Evolutionary conservation across 1,139 yeast genomes (phyloP).

Genomic region (Debaryomyces fabryi): DNA sequence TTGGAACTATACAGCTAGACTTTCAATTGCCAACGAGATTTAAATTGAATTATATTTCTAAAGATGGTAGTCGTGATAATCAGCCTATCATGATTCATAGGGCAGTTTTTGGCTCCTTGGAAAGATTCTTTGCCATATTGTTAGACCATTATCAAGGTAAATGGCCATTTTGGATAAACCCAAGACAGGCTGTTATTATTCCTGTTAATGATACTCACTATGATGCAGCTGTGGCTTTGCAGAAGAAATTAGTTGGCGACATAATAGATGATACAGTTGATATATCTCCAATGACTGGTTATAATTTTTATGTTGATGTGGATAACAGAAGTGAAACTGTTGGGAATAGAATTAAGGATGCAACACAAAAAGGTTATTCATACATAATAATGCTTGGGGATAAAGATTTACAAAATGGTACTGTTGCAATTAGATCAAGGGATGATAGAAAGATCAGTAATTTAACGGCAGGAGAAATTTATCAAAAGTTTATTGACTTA

Average conservation of each 20-base stretch:
- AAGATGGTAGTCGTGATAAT: conserved; percentile 49
- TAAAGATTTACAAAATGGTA: conserved; percentile 65
- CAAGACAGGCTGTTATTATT: conserved; percentile 86
- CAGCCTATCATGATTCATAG: conserved; percentile 93
- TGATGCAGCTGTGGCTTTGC: conserved; percentile 56
- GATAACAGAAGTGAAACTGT: conserved; percentile 77
- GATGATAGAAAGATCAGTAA: conserved; percentile 52
- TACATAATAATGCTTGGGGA: conserved; percentile 87
- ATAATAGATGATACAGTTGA: conserved; percentile 28
- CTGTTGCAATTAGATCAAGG: conserved; percentile 67
- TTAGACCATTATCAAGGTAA: conserved; percentile 90
- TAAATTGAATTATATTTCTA: conserved; percentile 64
- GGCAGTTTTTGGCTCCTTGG: conserved; percentile 93
- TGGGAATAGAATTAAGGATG: conserved; percentile 78
- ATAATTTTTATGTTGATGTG: conserved; percentile 73
- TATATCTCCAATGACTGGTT: conserved; percentile 57
- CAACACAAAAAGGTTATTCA: conserved; percentile 74
- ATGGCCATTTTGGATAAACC: conserved; percentile 99
- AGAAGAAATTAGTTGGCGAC: conserved; percentile 53
- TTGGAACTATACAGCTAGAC: conserved; percentile 94
- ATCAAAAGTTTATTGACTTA: conserved; percentile 48
- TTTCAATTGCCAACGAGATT: conserved; percentile 92
- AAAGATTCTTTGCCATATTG: conserved; percentile 86
- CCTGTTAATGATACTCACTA: conserved; percentile 71
- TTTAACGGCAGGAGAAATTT: conserved; percentile 50